Evolutionary conservation across 192 early-diverging fungal genomes (phyloP), one percentile per base, ranked within the genome.

Genomic region (Coemansia sp.): DNA sequence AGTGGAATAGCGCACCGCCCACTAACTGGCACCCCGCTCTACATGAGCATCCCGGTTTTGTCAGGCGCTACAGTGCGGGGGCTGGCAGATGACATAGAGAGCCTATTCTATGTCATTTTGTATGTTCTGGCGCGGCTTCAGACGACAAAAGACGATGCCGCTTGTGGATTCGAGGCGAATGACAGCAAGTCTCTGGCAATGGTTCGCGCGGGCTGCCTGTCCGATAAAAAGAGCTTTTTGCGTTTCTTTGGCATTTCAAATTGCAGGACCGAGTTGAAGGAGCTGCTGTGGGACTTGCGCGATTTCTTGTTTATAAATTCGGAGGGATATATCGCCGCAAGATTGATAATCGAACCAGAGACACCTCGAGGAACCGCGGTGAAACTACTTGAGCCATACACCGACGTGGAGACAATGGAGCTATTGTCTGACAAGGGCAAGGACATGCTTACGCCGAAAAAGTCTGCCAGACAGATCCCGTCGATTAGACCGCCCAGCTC

Each of bases 31-130:
- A 68, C 66, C 5, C 38, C 5, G 9, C 25, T 12, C 3, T 68
- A 44, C 42, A 73, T 63, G 60, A 63, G 66, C 32, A 45, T 74
- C 0, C 65, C 42, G 63, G 10, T 67, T 76, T 1, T 14, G 62
- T 2, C 45, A 27, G 51, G 51, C 17, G 7, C 44, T 2, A 36
- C 3, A 1, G 11, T 15, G 2, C 64, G 64, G 21, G 36, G 64
- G 2, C 17, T 76, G 4, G 17, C 63, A 3, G 55, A 76, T 21
- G 74, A 76, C 29, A 2, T 70, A 0, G 74, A 76, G 58, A 68
- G 66, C 23, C 48, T 63, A 1, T 63, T 74, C 42, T 74, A 68
- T 41, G 66, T 70, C 27, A 55, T 55, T 14, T 55, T 55, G 51
- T 12, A 31, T 19, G 51, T 50, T 50, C 46, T 50, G n/a, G 46